These are phyloP conservation scores for Blastobotrys aristatus DNA, from an alignment of 1,139 yeast species.

Conservation along the genomic window DNA sequence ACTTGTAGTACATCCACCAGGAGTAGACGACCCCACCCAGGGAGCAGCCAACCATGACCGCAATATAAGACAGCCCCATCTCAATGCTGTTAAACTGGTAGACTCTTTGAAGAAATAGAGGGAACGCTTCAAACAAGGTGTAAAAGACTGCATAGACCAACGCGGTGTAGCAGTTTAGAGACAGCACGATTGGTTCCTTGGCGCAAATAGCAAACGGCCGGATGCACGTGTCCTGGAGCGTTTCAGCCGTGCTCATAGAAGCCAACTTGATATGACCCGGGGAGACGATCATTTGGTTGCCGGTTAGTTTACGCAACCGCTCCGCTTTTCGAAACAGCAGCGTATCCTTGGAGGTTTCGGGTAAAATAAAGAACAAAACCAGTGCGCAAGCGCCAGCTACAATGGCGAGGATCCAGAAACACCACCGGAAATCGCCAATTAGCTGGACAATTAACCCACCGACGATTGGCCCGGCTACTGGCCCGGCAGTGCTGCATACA, in stretches of 20 bases:
- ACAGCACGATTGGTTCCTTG: slow-evolving; percentile 16
- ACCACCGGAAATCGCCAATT: slow-evolving; percentile 39
- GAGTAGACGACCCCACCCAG: slow-evolving; percentile 19
- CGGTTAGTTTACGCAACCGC: slow-evolving; percentile 43
- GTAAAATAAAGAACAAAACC: slow-evolving; percentile 39
- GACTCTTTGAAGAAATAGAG: slow-evolving; percentile 44
- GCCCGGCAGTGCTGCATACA: slow-evolving; percentile 53
- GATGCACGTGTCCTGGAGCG: slow-evolving; percentile 12
- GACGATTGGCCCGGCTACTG: slow-evolving; percentile 59
- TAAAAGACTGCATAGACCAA: slow-evolving; percentile 50
- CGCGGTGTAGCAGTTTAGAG: slow-evolving; percentile 43
- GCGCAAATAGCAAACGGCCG: slow-evolving; percentile 13
- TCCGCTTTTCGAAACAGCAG: slow-evolving; percentile 45
- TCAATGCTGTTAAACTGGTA: slow-evolving; percentile 46
- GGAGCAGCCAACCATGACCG: slow-evolving; percentile 42
- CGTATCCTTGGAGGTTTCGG: slow-evolving; percentile 49
- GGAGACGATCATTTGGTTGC: slow-evolving; percentile 12
- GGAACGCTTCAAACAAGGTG: slow-evolving; percentile 57
- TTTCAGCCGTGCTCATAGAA: slow-evolving; percentile 11
- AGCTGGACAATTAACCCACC: slow-evolving; percentile 49
- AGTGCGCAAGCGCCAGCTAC: slow-evolving; percentile 38
- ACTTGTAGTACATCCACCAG: slow-evolving; percentile 5
- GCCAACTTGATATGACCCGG: slow-evolving; percentile 7
- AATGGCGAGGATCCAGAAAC: slow-evolving; percentile 44
- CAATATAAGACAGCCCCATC: slow-evolving; percentile 43